phyloP scores from a whole-genome alignment of 2,329 filamentous ascomycete genomes.

The Penicillium sp. region DNA sequence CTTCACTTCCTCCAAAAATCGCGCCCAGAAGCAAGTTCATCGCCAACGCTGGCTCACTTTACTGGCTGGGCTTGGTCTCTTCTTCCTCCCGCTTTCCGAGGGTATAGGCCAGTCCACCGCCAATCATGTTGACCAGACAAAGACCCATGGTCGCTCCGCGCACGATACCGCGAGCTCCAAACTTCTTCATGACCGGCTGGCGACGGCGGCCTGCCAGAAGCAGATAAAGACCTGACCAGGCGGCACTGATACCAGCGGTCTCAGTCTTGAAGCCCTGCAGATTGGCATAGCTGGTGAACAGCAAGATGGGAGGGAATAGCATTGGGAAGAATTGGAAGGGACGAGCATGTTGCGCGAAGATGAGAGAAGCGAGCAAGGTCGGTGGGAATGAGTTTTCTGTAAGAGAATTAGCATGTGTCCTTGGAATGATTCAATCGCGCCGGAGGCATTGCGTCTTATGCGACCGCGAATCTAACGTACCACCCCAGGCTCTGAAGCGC shows the following conservation, averaged over 20 bases:
- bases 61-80: constrained; percentile 13
- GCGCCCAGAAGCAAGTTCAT: no score
- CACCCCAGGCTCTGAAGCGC: constrained; percentile 39
- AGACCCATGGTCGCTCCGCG: constrained; percentile 43
- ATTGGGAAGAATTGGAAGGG: constrained; percentile 61
- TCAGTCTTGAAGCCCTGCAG: constrained; percentile 58
- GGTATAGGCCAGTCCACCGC: constrained; percentile 43
- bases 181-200: constrained; percentile 41
- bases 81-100: constrained; percentile 39
- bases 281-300: constrained; percentile 63
- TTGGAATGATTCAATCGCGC: background rate
- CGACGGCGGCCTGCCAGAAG: constrained; percentile 56
- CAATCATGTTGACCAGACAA: constrained; percentile 42
- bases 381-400: constrained; percentile 60
- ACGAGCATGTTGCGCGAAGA: constrained; percentile 60
- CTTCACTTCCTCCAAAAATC: no score
- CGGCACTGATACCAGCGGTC: constrained; percentile 56
- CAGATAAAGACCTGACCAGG: constrained; percentile 61
- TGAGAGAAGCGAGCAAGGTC: constrained; percentile 58
- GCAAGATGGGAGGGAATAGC: constrained; percentile 59
- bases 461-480: constrained; percentile 21
- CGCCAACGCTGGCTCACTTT: background rate
- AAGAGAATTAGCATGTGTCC: background rate
- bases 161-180: constrained; percentile 40
- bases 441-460: no score